Evolutionary conservation across 345 rosid genomes (phyloP).

Genomic region (Arabis alpina): DNA sequence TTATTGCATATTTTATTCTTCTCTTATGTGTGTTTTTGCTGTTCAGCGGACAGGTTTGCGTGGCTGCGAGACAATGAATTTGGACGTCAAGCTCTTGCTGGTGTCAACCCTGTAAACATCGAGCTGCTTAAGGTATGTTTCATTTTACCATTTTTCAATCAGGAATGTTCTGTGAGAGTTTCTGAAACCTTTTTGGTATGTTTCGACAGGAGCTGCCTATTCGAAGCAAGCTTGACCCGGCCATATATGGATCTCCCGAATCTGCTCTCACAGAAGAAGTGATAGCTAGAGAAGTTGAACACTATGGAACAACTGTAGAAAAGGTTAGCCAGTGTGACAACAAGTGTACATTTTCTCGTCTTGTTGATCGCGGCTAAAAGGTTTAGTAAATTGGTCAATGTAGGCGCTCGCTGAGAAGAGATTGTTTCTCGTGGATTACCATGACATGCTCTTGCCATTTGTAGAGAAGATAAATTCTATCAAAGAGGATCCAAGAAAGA

Average conservation of each 20-base stretch:
- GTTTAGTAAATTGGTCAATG: constrained; percentile 26
- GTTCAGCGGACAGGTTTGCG: constrained; percentile 83
- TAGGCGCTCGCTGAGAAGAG: constrained; percentile 89
- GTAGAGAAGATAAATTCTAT: constrained; percentile 71
- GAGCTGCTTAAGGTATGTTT: constrained; percentile 65
- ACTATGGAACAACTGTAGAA: constrained; percentile 68
- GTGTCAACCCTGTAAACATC: constrained; percentile 89
- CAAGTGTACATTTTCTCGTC: neutral
- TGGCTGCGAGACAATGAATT: constrained; percentile 95
- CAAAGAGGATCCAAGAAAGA: constrained; percentile 57
- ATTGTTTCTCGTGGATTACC: constrained; percentile 81
- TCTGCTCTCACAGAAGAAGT: constrained; percentile 77
- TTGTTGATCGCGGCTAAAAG: constrained; percentile 7
- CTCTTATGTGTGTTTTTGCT: constrained; percentile 16
- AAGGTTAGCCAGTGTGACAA: constrained; percentile 51
- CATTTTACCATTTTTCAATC: constrained; percentile 1
- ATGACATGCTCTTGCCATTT: constrained; percentile 87
- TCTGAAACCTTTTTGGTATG: neutral
- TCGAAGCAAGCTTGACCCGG: constrained; percentile 81
- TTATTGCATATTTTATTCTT: neutral
- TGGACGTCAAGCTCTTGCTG: constrained; percentile 91
- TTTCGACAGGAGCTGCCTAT: constrained; percentile 82
- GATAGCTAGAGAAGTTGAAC: constrained; percentile 64
- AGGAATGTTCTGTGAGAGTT: neutral
- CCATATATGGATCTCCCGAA: constrained; percentile 78